Base-by-base conservation (phyloP, 352 stramenopile genomes). In the Pythium diclinum region DNA sequence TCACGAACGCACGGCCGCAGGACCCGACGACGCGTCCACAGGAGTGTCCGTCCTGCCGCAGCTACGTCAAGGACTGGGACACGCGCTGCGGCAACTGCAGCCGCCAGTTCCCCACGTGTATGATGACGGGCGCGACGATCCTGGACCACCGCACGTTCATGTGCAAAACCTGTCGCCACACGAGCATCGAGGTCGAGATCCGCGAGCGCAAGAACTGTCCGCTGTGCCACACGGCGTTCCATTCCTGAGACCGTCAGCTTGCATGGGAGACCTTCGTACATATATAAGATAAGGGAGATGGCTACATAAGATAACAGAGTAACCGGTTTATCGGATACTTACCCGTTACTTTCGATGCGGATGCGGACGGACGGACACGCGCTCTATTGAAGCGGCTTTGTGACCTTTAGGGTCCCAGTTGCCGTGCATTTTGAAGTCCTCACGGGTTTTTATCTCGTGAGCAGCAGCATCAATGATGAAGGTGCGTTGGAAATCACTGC, bases 151-250 rank as follows among this genome's bases (percentile, higher is more conserved):
- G 83, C 34, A 79, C 86, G 42, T 75, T 90, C 55, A 78, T 76
- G 61, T 98, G 92, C 80, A 88, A 86, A 56, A 88, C 77, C 1
- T 98, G 92, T 63, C 84, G 91, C 51, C 91, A 98, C 67, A 75
- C 86, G 55, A 84, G 78, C 71, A 87, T 97, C 25, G 89, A 97
- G 65, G 57, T 75, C 14, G 92, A 97, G 68, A 74, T 97, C 40
- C 79, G 78, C 19, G 83, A 84, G 33, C 74, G 85, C 47, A 86
- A 83, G 68, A 83, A 92, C 63, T 98, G 92, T 72, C 89, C 91
- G 7, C 74, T 98, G 21, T 98, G 92, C 75, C 92, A 98, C 69
- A 74, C 79, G 6, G 16, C 33, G 17, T 65, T 64, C 33, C 42
- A 42, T 23, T 58, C 13, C 11, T 16, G 40, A 48, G 17, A 5